Percentiles rank a stretch among this genome's conserved stretches.
Conservation (phyloP, 1,284 basidiomycete genomes). For the Rugosomyces carneus region DNA sequence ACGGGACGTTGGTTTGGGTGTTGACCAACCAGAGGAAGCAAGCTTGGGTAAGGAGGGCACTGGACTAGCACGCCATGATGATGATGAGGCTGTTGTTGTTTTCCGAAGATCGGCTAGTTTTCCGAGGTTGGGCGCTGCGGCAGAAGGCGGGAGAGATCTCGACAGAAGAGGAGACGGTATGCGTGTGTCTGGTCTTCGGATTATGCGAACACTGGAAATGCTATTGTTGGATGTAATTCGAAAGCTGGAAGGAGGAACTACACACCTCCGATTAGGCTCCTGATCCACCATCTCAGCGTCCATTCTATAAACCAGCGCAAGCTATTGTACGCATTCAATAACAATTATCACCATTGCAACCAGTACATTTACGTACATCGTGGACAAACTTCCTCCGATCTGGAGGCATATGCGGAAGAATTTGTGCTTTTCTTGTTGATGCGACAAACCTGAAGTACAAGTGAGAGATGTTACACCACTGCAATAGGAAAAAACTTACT, state of each 20-base stretch:
- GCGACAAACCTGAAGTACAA: conserved; percentile 72
- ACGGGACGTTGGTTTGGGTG: neutral
- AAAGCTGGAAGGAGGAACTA: conserved; percentile 1
- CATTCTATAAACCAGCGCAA: conserved; percentile 75
- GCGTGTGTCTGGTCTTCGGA: conserved; percentile 76
- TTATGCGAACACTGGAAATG: conserved; percentile 60
- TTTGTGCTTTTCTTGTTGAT: conserved; percentile 63
- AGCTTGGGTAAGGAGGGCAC: conserved; percentile 16
- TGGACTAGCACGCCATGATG: conserved; percentile 18
- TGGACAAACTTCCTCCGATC: conserved; percentile 76
- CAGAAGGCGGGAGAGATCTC: conserved; percentile 25
- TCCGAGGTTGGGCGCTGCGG: conserved; percentile 36
- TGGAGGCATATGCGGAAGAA: conserved; percentile 78
- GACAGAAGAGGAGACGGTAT: conserved; percentile 70
- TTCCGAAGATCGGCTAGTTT: conserved; percentile 51
- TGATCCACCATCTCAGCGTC: conserved; percentile 80
- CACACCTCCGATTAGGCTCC: conserved; percentile 60
- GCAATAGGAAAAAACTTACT: conserved; percentile 58
- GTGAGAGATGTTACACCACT: too few species aligned
- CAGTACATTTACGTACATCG: conserved; percentile 39
- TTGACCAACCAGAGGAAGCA: conserved; percentile 7
- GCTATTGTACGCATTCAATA: conserved; percentile 28
- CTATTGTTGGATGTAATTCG: neutral
- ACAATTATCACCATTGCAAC: neutral
- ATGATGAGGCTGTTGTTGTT: conserved; percentile 5